Conservation (phyloP, 2,329 filamentous ascomycete species). For the Esteya vermicola region DNA sequence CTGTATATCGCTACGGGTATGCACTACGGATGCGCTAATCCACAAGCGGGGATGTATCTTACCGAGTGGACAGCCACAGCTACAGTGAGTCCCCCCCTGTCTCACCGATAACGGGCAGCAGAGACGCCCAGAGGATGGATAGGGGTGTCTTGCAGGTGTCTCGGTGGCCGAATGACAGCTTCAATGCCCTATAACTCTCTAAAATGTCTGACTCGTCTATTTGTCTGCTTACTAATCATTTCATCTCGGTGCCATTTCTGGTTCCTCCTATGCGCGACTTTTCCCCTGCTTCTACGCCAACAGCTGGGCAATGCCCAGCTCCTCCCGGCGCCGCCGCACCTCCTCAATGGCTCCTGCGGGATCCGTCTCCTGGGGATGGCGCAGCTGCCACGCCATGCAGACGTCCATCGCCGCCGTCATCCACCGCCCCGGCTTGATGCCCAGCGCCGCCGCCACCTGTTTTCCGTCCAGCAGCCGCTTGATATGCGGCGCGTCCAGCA, state of each 20-base stretch:
- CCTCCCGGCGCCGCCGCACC: conserved; percentile 33
- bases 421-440: conserved; percentile 67
- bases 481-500: conserved; percentile 42
- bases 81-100: no score
- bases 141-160: no score
- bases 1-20: no score
- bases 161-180: no score
- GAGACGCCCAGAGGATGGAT: no score
- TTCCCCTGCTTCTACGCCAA: neutral
- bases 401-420: conserved; percentile 66
- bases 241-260: neutral
- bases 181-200: no score
- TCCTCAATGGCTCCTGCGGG: conserved; percentile 43
- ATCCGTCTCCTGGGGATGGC: conserved; percentile 56
- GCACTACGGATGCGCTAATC: no score
- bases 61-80: no score
- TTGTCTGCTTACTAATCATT: neutral
- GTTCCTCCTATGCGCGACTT: neutral
- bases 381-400: conserved; percentile 77
- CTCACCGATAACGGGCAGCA: no score
- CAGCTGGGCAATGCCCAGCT: conserved; percentile 29
- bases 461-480: conserved; percentile 62
- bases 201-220: no score
- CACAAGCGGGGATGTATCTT: no score
- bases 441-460: conserved; percentile 53